phyloP scores from a whole-genome alignment of 805 yeast species.

The Dipodascopsis uninucleata region DNA sequence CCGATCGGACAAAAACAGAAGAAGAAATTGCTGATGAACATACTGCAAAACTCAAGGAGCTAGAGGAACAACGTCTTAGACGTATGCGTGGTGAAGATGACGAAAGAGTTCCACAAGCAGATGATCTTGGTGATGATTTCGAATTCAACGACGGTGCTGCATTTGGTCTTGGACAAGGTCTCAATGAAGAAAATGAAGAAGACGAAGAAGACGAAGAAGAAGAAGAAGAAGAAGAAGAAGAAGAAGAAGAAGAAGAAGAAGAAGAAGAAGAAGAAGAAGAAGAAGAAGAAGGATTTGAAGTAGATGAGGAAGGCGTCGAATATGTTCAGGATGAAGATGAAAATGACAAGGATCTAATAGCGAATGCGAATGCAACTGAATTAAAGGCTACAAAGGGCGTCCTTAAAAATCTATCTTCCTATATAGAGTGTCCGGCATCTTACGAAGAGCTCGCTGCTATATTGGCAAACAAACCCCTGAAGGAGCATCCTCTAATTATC shows the following conservation, averaged over 20 bases:
- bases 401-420: constrained; percentile 10
- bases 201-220: constrained; percentile 42
- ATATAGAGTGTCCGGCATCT: constrained; percentile 47
- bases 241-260: constrained; percentile 37
- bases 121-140: constrained; percentile 28
- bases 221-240: constrained; percentile 41
- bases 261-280: constrained; percentile 5
- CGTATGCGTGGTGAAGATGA: constrained; percentile 39
- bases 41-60: constrained; percentile 33
- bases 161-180: constrained; percentile 33
- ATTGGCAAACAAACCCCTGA: constrained; percentile 65
- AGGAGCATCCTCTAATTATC: constrained; percentile 44
- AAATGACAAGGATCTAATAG: not conserved
- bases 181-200: constrained; percentile 30
- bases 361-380: too few relatives aligned
- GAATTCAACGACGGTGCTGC: constrained; percentile 42
- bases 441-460: constrained; percentile 62
- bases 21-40: constrained; percentile 41
- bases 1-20: constrained; percentile 43
- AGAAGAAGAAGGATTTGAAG: constrained; percentile 2
- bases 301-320: too few relatives aligned
- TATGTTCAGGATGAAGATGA: constrained; percentile 6
- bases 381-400: constrained; percentile 4
- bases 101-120: constrained; percentile 41
- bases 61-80: constrained; percentile 37